Evolutionary conservation across 805 yeast species (phyloP), one percentile per base, ranked within the genome.

Genomic region (Jamesozyma piceae): DNA sequence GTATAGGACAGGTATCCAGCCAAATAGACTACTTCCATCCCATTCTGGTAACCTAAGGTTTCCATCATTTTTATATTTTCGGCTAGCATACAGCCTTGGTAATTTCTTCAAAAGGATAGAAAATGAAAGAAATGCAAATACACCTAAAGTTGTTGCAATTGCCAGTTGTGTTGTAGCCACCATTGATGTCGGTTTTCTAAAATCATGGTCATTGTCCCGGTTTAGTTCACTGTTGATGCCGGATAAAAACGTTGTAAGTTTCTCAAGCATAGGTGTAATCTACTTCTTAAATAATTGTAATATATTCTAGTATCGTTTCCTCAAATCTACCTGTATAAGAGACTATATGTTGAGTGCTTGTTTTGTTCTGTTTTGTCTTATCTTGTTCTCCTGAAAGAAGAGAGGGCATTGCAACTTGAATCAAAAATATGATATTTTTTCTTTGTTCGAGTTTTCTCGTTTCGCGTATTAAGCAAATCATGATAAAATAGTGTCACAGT

Each of bases 11-110:
- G 79, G 74, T 8, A 89, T 69, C 97, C 97, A 90, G 2, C 89
- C 88, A 52, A 88, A 82, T 11, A 83, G 58, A 2, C 85, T 71
- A 31, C 59, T 60, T 27, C 53, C 57, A 40, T 58, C 50, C 66
- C 66, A 62, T 5, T 62, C 48, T 49, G 73, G 55, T 48, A 59
- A 34, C 18, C 52, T 32, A 18, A 56, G 39, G 20, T 42, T 46
- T 22, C 55, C 49, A 43, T 54, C 38, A 50, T 58, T 51, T 51
- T 67, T 52, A 50, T 61, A 61, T 37, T 66, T 68, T 49, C 96
- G 73, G 10, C 96, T 92, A 47, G 89, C 89, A 53, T 86, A 90
- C 18, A 90, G 71, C 53, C 79, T 80, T 21, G 95, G 94, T 69
- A 86, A 82, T 41, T 75, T 73, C 41, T 77, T 74, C 36, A 95